Conservation (phyloP, 2,329 filamentous ascomycete genomes). For the Alternaria arbusti region DNA sequence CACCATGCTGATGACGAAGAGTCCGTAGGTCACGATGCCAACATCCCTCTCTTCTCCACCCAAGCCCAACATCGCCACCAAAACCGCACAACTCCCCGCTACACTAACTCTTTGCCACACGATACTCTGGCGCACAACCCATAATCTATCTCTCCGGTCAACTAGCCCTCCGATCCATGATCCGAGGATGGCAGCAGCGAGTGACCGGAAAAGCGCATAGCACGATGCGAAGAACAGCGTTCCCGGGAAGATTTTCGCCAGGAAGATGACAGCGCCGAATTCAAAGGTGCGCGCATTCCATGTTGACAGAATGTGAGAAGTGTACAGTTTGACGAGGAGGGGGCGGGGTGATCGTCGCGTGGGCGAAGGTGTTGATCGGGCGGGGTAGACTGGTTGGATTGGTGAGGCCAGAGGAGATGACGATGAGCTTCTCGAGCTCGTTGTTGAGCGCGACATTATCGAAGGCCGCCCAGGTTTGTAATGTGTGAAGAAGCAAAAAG, state of each 20-base stretch:
- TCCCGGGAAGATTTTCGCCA: slow-evolving; percentile 53
- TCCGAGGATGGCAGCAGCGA: slow-evolving; percentile 64
- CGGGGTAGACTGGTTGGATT: slow-evolving; percentile 7
- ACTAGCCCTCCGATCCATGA: slow-evolving; percentile 65
- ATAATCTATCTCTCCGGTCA: slow-evolving; percentile 57
- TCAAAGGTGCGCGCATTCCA: slow-evolving; percentile 60
- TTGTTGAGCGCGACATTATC: no score
- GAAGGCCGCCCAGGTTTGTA: no score
- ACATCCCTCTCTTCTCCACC: slow-evolving; percentile 8
- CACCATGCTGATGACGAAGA: slow-evolving; percentile 49
- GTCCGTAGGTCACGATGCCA: slow-evolving; percentile 29
- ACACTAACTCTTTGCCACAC: slow-evolving; percentile 46
- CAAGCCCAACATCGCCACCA: slow-evolving; percentile 24
- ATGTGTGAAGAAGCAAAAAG: no score
- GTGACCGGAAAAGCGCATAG: slow-evolving; percentile 69
- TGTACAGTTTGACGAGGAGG: slow-evolving; percentile 48
- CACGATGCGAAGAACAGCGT: slow-evolving; percentile 71
- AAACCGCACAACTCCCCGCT: slow-evolving; percentile 39
- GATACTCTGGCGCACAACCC: slow-evolving; percentile 51
- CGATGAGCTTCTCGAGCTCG: no score
- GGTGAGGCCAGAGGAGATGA: not conserved
- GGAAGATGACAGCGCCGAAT: slow-evolving; percentile 58
- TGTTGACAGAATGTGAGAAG: slow-evolving; percentile 56
- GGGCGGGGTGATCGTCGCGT: slow-evolving; percentile 10
- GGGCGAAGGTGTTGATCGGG: slow-evolving; percentile 7